These are phyloP conservation scores for Zoysia pacifica DNA, from an alignment of 176 grass and related monocot species.

Conservation along the genomic window DNA sequence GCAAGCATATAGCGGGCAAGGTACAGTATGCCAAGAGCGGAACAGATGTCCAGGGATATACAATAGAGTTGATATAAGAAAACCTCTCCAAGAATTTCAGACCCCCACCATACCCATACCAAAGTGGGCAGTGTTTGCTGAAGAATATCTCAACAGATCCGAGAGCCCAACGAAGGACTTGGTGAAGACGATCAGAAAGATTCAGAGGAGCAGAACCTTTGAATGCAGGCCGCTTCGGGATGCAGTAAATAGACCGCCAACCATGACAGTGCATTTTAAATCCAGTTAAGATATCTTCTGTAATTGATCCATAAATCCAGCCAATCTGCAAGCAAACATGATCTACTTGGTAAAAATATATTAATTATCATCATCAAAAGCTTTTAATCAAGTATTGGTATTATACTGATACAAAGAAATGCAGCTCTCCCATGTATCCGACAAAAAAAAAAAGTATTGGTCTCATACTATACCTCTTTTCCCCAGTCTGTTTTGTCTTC, in stretches of 20 bases:
- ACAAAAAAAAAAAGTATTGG: too few species aligned
- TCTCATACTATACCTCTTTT: slow-evolving; percentile 62
- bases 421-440: too few species aligned
- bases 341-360: slow-evolving; percentile 7
- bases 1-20: slow-evolving; percentile 71
- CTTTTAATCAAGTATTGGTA: not conserved
- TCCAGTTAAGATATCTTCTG: slow-evolving; percentile 77
- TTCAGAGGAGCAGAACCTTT: slow-evolving; percentile 79
- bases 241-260: slow-evolving; percentile 81
- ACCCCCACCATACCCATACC: slow-evolving; percentile 74
- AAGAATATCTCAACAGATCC: slow-evolving; percentile 81
- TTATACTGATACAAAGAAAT: too few species aligned
- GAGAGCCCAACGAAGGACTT: slow-evolving; percentile 77
- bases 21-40: slow-evolving; percentile 76
- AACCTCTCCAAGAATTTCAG: slow-evolving; percentile 68
- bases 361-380: not conserved
- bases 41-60: slow-evolving; percentile 75
- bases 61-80: slow-evolving; percentile 70
- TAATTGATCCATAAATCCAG: slow-evolving; percentile 80
- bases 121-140: slow-evolving; percentile 75
- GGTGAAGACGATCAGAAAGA: slow-evolving; percentile 75
- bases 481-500: slow-evolving; percentile 83
- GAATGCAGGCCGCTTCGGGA: slow-evolving; percentile 61
- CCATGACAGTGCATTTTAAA: slow-evolving; percentile 86
- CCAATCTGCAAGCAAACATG: slow-evolving; percentile 55